Conservation (phyloP, 2,329 filamentous ascomycete genomes). For the Trichoderma gracile region DNA sequence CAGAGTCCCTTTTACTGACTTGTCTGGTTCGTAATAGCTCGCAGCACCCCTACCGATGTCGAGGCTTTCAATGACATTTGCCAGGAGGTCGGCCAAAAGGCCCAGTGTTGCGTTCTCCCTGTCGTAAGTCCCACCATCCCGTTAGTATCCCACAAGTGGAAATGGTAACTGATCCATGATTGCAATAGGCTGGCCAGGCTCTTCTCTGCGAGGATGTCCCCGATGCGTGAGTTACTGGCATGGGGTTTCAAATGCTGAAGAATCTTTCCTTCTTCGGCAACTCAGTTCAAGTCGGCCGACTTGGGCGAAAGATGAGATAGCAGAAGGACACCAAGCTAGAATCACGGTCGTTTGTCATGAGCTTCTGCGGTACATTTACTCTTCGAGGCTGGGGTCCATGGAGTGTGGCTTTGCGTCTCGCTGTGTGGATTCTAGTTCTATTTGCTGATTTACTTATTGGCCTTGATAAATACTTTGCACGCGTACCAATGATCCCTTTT, state of each 20-base stretch:
- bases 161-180: background rate
- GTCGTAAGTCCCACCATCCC: conserved; percentile 7
- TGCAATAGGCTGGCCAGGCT: conserved; percentile 20
- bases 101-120: conserved; percentile 21
- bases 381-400: background rate
- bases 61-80: background rate
- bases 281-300: background rate
- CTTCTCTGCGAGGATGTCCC: conserved; percentile 11
- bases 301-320: background rate
- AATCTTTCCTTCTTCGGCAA: background rate
- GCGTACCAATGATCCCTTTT: background rate
- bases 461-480: background rate
- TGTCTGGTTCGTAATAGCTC: background rate
- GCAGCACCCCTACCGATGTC: background rate
- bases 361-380: background rate
- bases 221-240: background rate
- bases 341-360: background rate
- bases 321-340: background rate
- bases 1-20: background rate
- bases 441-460: background rate
- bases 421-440: background rate
- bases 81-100: background rate
- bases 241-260: background rate
- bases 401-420: background rate
- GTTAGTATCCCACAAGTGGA: no score